These are phyloP conservation scores for Globisporangium apiculatum DNA, from an alignment of 352 stramenopile genomes.

Conservation along the genomic window DNA sequence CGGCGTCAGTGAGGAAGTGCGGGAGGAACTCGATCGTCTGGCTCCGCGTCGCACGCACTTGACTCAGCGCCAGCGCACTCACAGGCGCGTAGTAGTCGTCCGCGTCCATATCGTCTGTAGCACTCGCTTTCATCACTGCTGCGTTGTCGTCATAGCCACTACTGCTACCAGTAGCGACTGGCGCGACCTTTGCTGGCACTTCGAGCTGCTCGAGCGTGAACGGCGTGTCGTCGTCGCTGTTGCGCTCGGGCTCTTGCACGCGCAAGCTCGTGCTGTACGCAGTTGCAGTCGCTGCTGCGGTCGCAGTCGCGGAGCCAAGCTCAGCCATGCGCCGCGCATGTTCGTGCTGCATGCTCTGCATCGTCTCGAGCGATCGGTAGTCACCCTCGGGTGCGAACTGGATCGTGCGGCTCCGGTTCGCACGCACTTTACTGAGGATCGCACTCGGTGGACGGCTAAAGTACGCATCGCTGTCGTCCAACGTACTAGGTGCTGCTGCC, in stretches of 20 bases:
- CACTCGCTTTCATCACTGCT: not conserved
- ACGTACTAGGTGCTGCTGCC: not conserved
- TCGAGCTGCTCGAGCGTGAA: constrained; percentile 14
- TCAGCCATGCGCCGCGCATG: constrained; percentile 38
- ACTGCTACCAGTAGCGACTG: not conserved
- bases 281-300: not conserved
- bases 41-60: constrained; percentile 14
- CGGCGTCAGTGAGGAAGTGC: constrained; percentile 3
- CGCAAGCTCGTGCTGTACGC: constrained; percentile 8
- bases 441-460: constrained; percentile 27
- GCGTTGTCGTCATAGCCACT: not conserved
- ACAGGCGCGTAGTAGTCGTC: constrained; percentile 9
- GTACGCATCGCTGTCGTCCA: constrained; percentile 12
- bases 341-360: constrained; percentile 33
- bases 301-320: constrained; percentile 2
- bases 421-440: constrained; percentile 37
- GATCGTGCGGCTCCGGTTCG: constrained; percentile 34
- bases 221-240: constrained; percentile 8
- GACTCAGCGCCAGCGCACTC: constrained; percentile 9
- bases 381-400: constrained; percentile 28
- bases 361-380: constrained; percentile 22
- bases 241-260: constrained; percentile 7
- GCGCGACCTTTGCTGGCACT: not conserved
- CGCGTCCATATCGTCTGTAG: not conserved
- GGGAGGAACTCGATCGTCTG: constrained; percentile 18